Conservation (phyloP, 768 basidiomycete genomes). For the Neoboletus subvelutipes region DNA sequence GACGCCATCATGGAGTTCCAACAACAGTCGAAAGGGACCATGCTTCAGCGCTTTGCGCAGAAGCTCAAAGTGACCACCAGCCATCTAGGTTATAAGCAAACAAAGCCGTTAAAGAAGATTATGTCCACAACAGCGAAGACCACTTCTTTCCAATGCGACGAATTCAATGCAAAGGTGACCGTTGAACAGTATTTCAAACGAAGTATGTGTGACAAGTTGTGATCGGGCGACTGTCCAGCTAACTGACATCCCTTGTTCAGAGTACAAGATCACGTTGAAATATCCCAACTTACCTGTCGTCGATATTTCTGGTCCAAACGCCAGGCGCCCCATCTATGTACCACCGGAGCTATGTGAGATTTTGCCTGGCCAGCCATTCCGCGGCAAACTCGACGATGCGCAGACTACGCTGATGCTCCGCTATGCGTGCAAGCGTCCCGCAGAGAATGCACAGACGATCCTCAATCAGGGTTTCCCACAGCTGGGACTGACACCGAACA, state of each 20-base stretch:
- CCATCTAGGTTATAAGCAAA: conserved; percentile 53
- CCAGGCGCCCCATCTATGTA: conserved; percentile 39
- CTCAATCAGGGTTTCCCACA: conserved; percentile 53
- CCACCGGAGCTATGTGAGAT: conserved; percentile 77
- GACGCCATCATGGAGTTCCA: conserved; percentile 53
- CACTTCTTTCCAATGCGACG: conserved; percentile 56
- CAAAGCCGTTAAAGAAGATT: conserved; percentile 47
- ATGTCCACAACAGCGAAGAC: conserved; percentile 40
- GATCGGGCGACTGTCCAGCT: not conserved
- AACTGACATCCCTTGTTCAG: conserved; percentile 33
- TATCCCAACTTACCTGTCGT: conserved; percentile 55
- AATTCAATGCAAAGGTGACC: conserved; percentile 50
- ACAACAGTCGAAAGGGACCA: conserved; percentile 38
- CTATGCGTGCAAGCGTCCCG: conserved; percentile 63
- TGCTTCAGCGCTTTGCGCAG: conserved; percentile 49
- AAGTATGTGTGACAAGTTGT: conserved; percentile 42
- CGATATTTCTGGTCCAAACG: conserved; percentile 44
- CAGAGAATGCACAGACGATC: conserved; percentile 57
- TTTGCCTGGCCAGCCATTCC: conserved; percentile 54
- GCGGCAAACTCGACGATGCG: conserved; percentile 55
- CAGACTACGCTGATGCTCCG: conserved; percentile 73
- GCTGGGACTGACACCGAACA: conserved; percentile 49
- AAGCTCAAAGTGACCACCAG: conserved; percentile 57
- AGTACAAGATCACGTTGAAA: conserved; percentile 54
- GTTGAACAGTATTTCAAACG: conserved; percentile 63